These are phyloP conservation scores for Citrus medica DNA, from an alignment of 345 rosid genomes.

Conservation along the genomic window DNA sequence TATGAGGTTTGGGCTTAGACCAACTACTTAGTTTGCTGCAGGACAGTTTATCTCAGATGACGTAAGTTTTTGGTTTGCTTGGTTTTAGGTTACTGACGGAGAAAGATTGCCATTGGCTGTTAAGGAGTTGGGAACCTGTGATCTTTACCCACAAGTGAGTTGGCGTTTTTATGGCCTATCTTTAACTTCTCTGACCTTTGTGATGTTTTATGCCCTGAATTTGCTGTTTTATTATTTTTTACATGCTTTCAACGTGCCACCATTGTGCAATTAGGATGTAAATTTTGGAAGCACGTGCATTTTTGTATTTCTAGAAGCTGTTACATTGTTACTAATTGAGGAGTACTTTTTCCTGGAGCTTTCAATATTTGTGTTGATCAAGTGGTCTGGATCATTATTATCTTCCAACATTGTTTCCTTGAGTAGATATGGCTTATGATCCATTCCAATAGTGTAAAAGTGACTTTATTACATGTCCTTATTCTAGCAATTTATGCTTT, in stretches of 20 bases:
- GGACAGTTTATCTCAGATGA: conserved; percentile 14
- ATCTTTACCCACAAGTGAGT: conserved; percentile 99
- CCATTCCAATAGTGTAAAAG: not conserved
- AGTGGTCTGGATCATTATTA: not conserved
- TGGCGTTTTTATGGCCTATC: conserved; percentile 11
- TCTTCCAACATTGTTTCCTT: not conserved
- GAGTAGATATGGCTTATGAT: not conserved
- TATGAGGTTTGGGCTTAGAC: conserved; percentile 60
- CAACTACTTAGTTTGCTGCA: conserved; percentile 1
- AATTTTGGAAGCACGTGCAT: conserved; percentile 15
- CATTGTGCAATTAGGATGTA: conserved; percentile 1
- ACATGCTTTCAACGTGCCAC: not conserved
- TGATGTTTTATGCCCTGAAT: not conserved
- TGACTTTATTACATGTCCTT: not conserved
- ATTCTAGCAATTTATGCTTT: not conserved
- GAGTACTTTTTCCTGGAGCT: not conserved
- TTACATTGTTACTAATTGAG: not conserved
- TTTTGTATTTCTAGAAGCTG: conserved; percentile 2
- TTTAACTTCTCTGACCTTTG: conserved; percentile 7
- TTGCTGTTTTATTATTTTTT: not conserved
- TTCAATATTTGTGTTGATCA: not conserved
- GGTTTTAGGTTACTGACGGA: conserved; percentile 85
- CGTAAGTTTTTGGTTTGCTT: conserved; percentile 13
- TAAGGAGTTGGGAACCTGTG: conserved; percentile 98
- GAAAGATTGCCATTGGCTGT: conserved; percentile 97